phyloP scores from a whole-genome alignment of 2,329 filamentous ascomycete species.

The Fonsecaea nubica region DNA sequence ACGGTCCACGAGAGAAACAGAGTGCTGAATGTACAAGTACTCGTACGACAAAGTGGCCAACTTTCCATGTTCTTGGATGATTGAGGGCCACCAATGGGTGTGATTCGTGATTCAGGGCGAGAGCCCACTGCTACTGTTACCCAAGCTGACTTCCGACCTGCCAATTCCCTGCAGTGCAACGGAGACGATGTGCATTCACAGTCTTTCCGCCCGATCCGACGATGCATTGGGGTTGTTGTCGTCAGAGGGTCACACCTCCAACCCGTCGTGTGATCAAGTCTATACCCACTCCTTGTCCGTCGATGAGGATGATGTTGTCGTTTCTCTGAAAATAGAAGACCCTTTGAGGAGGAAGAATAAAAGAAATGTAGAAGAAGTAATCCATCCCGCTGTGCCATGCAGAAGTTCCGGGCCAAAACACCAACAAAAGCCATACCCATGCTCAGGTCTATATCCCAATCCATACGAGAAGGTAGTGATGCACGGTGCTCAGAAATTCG shows the following conservation, averaged over 20 bases:
- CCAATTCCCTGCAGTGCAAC: not conserved
- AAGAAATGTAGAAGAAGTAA: not conserved
- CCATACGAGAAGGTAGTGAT: not conserved
- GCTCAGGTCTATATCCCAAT: not conserved
- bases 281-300: not conserved
- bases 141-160: not conserved
- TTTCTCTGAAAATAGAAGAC: not conserved
- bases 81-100: not conserved
- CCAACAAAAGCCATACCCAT: not conserved
- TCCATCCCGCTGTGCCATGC: not conserved
- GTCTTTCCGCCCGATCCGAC: conserved; percentile 1
- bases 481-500: not conserved
- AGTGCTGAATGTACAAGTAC: too few species aligned
- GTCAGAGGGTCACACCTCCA: not conserved
- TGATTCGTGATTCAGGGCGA: not conserved
- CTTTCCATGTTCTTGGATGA: not conserved
- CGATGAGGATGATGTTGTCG: not conserved
- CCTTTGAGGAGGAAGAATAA: not conserved
- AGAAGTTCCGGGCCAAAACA: not conserved
- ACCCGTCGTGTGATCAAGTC: not conserved
- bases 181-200: not conserved
- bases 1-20: too few species aligned
- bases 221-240: not conserved
- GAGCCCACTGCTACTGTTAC: not conserved
- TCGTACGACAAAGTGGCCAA: not conserved